Base-by-base conservation (phyloP, 2,329 filamentous ascomycete genomes). In the Fusarium miscanthi region DNA sequence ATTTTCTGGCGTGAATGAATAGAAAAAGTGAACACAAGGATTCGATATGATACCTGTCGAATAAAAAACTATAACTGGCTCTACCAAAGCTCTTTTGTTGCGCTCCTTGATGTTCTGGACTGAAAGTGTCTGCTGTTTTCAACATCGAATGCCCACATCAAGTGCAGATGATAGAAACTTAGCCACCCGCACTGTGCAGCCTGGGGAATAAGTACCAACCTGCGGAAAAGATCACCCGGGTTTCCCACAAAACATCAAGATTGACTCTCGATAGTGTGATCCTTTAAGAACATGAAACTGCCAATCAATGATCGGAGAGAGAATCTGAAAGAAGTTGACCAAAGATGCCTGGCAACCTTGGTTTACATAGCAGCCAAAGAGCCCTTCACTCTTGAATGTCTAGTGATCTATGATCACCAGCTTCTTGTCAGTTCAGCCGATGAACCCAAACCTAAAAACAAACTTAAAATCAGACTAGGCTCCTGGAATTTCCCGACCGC, bases 141-240 rank as follows among this genome's bases (percentile, higher is more conserved):
- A 51, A 25, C 23, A n/a, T 46, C 33, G 16, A 38, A 40, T 33
- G 14, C 25, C 42, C 27, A 63, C 59, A 63, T 33, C 14, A 45
- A 21, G 43, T 63, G 46, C 33, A 53, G 35, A 57, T 49, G 17
- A 52, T 45, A 35, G 38, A 43, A 17, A 31, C 54, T 58, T 42
- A 69, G 69, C 59, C 52, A 61, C 48, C 27, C 52, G 40, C 69
- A 72, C 59, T 72, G 64, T 72, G 69, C 38, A 54, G 16, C 35
- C 25, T 58, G 37, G 59, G 59, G 31, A 52, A 42, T 31, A 48
- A 35, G 40, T 14, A 45, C 23, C 23, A 25, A 25, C 23, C 23
- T 25, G 23, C 17, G 64, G 63, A 65, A 69, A 45, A 41, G 35
- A 71, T 69, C 69, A 60, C 30, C 68, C 35, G 14, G 37, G 37